These are phyloP conservation scores for Citrus australasica DNA, from an alignment of 345 rosid species.

Conservation along the genomic window DNA sequence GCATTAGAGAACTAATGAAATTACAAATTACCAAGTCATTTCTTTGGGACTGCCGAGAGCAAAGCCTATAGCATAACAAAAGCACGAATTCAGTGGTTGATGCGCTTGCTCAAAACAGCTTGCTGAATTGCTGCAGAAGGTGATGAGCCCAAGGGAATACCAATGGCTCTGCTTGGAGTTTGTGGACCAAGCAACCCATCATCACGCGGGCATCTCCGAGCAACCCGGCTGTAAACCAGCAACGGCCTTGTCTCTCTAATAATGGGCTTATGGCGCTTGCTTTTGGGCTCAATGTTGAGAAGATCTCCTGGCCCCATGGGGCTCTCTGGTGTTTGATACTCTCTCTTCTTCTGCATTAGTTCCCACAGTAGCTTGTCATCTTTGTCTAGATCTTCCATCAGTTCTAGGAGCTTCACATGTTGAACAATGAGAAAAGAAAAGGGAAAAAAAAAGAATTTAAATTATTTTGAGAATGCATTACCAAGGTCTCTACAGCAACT, in stretches of 20 bases:
- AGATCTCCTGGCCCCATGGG: slow-evolving; percentile 46
- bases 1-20: background rate
- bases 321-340: slow-evolving; percentile 34
- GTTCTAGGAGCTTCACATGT: slow-evolving; percentile 30
- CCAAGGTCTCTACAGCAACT: too few relatives aligned
- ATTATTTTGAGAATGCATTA: too few relatives aligned
- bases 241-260: slow-evolving; percentile 7
- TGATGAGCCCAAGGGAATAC: slow-evolving; percentile 42
- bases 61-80: too few relatives aligned
- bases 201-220: slow-evolving; percentile 11
- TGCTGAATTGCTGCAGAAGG: slow-evolving; percentile 34
- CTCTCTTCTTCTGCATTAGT: slow-evolving; percentile 34
- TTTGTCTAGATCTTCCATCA: slow-evolving; percentile 28
- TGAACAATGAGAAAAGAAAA: background rate
- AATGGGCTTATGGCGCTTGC: slow-evolving; percentile 10
- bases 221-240: slow-evolving; percentile 8
- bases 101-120: slow-evolving; percentile 2
- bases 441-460: background rate
- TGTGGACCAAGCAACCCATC: slow-evolving; percentile 18
- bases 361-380: slow-evolving; percentile 44
- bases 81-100: slow-evolving; percentile 3
- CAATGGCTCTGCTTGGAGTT: slow-evolving; percentile 10
- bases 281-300: slow-evolving; percentile 14
- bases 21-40: background rate
- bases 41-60: background rate